Evolutionary conservation across 208 protist species (phyloP), one percentile per base, ranked within the genome.

Genomic region (Wallacemonas sp.): DNA sequence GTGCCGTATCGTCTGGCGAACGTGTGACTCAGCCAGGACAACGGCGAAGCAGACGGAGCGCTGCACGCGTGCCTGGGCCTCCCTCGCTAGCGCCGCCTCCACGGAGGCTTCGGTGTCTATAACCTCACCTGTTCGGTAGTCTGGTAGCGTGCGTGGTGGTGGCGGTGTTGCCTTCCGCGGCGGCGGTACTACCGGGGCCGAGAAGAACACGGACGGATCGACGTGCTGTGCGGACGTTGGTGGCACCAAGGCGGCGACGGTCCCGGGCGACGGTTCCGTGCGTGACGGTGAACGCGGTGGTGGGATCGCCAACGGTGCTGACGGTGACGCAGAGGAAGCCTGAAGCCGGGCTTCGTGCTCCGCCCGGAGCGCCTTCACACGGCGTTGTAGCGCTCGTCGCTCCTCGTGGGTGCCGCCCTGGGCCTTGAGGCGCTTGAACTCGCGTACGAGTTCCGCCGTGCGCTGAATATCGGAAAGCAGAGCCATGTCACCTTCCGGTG

Each of bases 1-100:
- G 50, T 83, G 77, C 9, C 57, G 39, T 29, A 91, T 66, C 39
- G 87, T 80, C 29, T 68, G 48, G 0, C 84, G 61, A 39, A 57
- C 71, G 63, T 87, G 84, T 29, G 84, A 71, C 64, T 91, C 84
- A 10, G 80, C 84, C 9, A 91, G 70, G 17, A 73, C 52, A 26
- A 91, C 46, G 19, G 84, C 84, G 37, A 91, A 87, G 29, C 50
- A 42, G 3, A 82, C 52, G 15, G 84, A 87, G 36, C 62, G 64
- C 37, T 55, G 46, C 33, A 44, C 39, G 3, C 58, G 48, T 10
- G 50, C 63, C 22, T 64, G 33, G 22, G 59, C 68, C 27, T 55
- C 58, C 13, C 19, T 5, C 6, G 30, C 32, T 4, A 57, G 50
- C 3, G 52, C 68, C 17, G 24, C 59, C 21, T 44, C 63, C 17